Base-by-base conservation (phyloP, 1,284 basidiomycete species). In the Leccinum pallidistipes region DNA sequence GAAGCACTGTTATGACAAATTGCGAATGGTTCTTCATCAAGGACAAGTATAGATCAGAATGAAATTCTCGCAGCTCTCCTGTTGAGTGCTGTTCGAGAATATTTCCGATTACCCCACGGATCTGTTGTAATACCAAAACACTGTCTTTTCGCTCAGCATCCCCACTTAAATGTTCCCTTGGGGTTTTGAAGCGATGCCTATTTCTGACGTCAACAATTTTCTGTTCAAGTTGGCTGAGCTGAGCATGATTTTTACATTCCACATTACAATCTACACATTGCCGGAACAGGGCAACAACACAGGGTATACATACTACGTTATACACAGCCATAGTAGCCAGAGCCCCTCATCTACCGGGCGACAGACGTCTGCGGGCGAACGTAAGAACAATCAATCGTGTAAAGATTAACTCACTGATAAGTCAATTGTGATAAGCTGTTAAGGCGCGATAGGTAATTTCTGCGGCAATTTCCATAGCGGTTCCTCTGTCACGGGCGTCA, bases 391-490 rank as follows among this genome's bases (percentile, higher is more conserved):
- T 24, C 27, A 52, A 40, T 34, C 5, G 29, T 32, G n/a, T 59
- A 36, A 40, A 50, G 43, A 32, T 38, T 54, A 57, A 66, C 57
- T 62, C 53, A 50, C 11, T 53, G 40, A 40, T 56, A 49, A 53
- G 27, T 71, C 49, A 71, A 50, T 58, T 70, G 14, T 56, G 31
- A 38, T 70, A 58, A 24, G 69, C 50, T 16, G 68, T 59, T 53
- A 71, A 29, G 12, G 70, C 70, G 21, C 64, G 66, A 57, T 67
- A 73, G 11, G 70, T 69, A 21, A 57, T 56, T 61, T 74, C 71
- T 16, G 71, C 73, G 49, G 71, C 71, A 7, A 59, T 40, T 57
- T 76, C 74, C 74, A 74, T 76, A n/a, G 71, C 71, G 24, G 60
- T 63, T 32, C 72, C 71, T 31, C 71, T 72, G 50, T 74, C 70